phyloP scores from a whole-genome alignment of 257 asterid genomes.

The Petunia secreta region DNA sequence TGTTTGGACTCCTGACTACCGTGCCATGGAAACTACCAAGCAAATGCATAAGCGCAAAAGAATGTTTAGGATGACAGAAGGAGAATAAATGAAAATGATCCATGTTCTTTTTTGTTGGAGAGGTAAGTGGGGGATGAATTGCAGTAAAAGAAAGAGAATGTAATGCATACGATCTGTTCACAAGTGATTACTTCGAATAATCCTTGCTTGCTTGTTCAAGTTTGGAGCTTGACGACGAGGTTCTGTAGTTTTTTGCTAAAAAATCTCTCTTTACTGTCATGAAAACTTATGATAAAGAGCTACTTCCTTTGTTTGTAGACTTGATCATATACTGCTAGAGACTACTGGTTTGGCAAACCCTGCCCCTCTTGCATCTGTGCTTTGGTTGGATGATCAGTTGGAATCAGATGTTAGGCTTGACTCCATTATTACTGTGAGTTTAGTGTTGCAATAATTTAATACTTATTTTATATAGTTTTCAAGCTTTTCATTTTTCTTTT shows the following conservation, averaged over 20 bases:
- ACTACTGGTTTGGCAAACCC: conserved; percentile 98
- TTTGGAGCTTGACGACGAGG: background rate
- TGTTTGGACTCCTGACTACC: background rate
- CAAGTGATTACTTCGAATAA: background rate
- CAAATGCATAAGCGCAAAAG: background rate
- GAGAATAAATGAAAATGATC: background rate
- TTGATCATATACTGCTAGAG: conserved; percentile 95
- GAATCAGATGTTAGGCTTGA: conserved; percentile 89
- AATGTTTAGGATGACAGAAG: background rate
- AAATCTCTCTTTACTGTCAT: background rate
- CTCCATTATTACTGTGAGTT: conserved; percentile 88
- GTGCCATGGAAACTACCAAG: background rate
- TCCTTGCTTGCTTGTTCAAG: conserved; percentile 14
- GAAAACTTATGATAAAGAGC: background rate
- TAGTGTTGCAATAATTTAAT: conserved; percentile 28
- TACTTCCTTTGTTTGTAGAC: conserved; percentile 52
- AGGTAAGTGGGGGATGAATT: background rate
- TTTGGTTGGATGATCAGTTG: conserved; percentile 98
- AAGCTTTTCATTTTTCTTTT: background rate
- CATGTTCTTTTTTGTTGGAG: background rate
- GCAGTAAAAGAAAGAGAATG: background rate
- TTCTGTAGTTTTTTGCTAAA: background rate
- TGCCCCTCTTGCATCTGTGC: conserved; percentile 98
- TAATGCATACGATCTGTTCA: background rate
- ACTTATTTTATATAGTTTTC: background rate